Conservation (phyloP, 208 protist species). For the Leishmania tarentolae region DNA sequence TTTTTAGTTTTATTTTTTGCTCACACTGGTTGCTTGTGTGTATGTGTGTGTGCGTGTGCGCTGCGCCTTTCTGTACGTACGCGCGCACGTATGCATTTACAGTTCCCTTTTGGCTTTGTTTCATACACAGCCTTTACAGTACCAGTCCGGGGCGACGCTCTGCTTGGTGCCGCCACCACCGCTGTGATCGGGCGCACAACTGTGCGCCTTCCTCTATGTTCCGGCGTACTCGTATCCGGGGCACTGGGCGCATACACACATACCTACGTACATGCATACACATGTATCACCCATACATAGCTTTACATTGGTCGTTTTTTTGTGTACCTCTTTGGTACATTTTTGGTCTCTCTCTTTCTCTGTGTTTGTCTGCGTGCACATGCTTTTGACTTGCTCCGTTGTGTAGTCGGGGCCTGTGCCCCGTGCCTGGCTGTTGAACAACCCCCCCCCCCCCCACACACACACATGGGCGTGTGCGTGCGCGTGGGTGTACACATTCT, state of each 20-base stretch:
- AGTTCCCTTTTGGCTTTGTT: not conserved
- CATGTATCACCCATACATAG: not conserved
- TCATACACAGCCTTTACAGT: not conserved
- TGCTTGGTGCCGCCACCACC: not conserved
- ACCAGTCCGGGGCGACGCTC: not conserved
- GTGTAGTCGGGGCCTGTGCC: not conserved
- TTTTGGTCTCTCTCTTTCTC: too few species aligned
- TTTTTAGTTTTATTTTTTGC: not conserved
- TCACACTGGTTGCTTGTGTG: not conserved
- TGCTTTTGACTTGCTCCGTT: not conserved
- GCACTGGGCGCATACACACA: not conserved
- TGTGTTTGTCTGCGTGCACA: not conserved
- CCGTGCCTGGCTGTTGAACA: not conserved
- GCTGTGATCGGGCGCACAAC: not conserved
- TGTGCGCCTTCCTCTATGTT: not conserved
- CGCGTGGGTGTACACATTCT: not conserved
- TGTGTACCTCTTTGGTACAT: not conserved
- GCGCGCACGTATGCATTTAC: not conserved
- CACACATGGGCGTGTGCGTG: not conserved
- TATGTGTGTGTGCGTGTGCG: not conserved
- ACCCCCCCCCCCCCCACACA: not conserved
- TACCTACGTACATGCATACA: not conserved
- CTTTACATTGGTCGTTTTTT: not conserved
- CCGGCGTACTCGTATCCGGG: not conserved
- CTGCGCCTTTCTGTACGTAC: not conserved